Conservation (phyloP, 164 flowering plant species). For the Santalum album region DNA sequence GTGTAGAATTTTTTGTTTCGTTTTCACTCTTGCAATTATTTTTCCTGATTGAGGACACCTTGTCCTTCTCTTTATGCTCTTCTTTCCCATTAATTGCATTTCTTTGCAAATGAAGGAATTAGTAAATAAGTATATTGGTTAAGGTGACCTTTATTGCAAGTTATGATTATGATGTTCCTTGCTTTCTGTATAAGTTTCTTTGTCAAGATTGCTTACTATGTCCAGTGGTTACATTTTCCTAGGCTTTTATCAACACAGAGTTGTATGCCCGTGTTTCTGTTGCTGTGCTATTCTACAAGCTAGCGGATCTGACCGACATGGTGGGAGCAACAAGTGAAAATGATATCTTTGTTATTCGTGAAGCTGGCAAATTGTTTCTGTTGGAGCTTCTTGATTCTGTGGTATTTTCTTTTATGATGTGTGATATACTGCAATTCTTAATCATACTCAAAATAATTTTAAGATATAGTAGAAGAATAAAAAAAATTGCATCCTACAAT, state of each 20-base stretch:
- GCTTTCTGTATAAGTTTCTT: background rate
- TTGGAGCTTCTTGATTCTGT: constrained; percentile 78
- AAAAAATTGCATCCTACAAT: no score
- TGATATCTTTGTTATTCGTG: constrained; percentile 37
- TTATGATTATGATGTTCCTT: no score
- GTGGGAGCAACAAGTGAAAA: constrained; percentile 25
- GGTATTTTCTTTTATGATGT: constrained; percentile 33
- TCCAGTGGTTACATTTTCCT: background rate
- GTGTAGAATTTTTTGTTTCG: no score
- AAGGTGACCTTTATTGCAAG: background rate
- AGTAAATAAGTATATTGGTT: no score
- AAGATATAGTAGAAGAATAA: no score
- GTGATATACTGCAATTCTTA: no score
- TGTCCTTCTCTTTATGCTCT: no score
- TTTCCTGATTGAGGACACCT: no score
- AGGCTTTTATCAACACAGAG: constrained; percentile 90
- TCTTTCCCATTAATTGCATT: no score
- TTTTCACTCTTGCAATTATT: no score
- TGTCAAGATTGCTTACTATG: background rate
- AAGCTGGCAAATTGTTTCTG: constrained; percentile 77
- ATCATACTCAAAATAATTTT: no score
- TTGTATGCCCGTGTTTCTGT: constrained; percentile 91
- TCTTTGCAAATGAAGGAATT: no score
- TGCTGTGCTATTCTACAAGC: constrained; percentile 68
- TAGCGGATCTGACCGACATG: constrained; percentile 48